phyloP scores from a whole-genome alignment of 148 eudicot species.

The Cornus florida region DNA sequence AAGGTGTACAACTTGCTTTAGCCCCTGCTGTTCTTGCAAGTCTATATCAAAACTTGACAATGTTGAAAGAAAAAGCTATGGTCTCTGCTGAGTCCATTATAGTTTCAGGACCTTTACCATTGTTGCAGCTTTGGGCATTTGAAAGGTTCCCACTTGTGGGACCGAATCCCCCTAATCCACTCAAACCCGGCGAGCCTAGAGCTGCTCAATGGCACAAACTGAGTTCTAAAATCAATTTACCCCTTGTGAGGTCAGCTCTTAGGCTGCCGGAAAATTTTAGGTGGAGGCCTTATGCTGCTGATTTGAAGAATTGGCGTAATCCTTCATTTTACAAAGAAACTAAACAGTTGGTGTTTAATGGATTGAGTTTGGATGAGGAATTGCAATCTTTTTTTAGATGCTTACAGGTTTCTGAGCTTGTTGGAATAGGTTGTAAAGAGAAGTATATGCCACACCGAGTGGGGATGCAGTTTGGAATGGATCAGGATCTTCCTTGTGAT shows the following conservation, averaged over 20 bases:
- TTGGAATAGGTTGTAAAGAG: constrained; percentile 27
- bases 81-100: constrained; percentile 9
- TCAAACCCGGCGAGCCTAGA: constrained; percentile 36
- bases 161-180: constrained; percentile 26
- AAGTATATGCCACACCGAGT: constrained; percentile 44
- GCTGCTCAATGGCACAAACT: constrained; percentile 38
- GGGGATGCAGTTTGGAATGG: constrained; percentile 48
- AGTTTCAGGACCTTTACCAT: constrained; percentile 30
- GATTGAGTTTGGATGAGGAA: constrained; percentile 21
- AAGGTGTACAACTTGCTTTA: constrained; percentile 22
- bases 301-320: constrained; percentile 32
- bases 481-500: constrained; percentile 39
- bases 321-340: constrained; percentile 24
- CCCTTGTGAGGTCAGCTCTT: constrained; percentile 24
- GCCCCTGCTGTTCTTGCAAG: constrained; percentile 40
- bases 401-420: constrained; percentile 24
- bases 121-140: constrained; percentile 45
- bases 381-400: constrained; percentile 30
- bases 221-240: constrained; percentile 8
- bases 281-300: constrained; percentile 43
- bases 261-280: constrained; percentile 17
- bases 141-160: constrained; percentile 38
- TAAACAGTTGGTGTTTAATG: constrained; percentile 15
- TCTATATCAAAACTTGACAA: constrained; percentile 26
- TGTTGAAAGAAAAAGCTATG: constrained; percentile 20